Percentiles rank a stretch among this genome's conserved stretches.
These are phyloP conservation scores for Ramularia endophylla DNA, from an alignment of 2,329 filamentous ascomycete genomes.

Conservation along the genomic window DNA sequence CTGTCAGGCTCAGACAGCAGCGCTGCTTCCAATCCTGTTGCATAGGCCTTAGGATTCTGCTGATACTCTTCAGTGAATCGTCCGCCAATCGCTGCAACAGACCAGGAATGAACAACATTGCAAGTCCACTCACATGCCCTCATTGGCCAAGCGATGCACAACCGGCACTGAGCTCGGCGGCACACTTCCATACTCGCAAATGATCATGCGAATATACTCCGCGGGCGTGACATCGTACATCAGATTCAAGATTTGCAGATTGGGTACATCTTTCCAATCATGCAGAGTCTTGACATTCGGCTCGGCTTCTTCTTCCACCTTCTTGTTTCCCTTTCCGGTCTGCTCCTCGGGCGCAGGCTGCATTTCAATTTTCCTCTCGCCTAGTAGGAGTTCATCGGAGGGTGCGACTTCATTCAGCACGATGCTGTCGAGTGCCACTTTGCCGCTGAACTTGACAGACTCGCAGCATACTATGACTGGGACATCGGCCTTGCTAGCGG, in stretches of 20 bases:
- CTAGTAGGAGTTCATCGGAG: constrained; percentile 55
- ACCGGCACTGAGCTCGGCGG: constrained; percentile 80
- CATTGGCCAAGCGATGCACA: constrained; percentile 50
- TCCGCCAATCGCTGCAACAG: too few relatives aligned
- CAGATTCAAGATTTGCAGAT: constrained; percentile 62
- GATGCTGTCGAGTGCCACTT: constrained; percentile 84
- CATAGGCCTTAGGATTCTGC: constrained; percentile 42
- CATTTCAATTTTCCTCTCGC: constrained; percentile 2
- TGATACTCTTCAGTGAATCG: constrained; percentile 72
- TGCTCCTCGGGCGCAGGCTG: neutral
- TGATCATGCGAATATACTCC: constrained; percentile 78
- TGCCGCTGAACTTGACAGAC: constrained; percentile 89
- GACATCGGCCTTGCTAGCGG: constrained; percentile 67
- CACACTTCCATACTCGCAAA: constrained; percentile 84
- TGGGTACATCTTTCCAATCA: constrained; percentile 53
- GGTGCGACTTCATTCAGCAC: constrained; percentile 90
- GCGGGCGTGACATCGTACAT: constrained; percentile 91
- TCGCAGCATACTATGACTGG: constrained; percentile 88
- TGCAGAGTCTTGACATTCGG: constrained; percentile 33
- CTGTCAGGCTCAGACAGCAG: constrained; percentile 43
- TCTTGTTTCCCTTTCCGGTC: constrained; percentile 14
- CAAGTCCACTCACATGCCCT: constrained; percentile 17
- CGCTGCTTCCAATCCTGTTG: constrained; percentile 22
- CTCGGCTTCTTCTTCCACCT: constrained; percentile 23
- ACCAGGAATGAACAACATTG: too few relatives aligned